These are phyloP conservation scores for Keithomyces neogunnii DNA, from an alignment of 2,329 filamentous ascomycete genomes.

Conservation along the genomic window DNA sequence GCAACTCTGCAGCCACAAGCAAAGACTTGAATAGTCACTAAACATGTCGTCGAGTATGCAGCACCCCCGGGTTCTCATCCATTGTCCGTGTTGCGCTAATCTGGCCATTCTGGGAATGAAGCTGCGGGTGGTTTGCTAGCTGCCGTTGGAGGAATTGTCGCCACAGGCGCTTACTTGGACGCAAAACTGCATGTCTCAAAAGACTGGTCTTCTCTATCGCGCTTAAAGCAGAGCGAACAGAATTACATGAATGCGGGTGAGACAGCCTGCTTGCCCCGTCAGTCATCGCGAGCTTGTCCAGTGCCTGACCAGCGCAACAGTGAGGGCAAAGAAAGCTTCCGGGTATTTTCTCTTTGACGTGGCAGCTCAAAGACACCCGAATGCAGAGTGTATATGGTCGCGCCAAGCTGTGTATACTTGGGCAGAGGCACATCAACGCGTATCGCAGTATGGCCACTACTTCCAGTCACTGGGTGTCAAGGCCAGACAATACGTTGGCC, in stretches of 20 bases:
- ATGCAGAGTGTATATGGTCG: slow-evolving; percentile 8
- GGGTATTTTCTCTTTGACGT: slow-evolving; percentile 5
- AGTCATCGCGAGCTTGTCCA: not conserved
- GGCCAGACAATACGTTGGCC: slow-evolving; percentile 4
- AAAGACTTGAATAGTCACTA: not conserved
- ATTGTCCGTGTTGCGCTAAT: not conserved
- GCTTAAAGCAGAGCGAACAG: not conserved
- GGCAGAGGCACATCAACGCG: slow-evolving; percentile 4
- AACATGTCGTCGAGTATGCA: not conserved
- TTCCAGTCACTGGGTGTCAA: slow-evolving; percentile 4
- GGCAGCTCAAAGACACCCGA: not conserved
- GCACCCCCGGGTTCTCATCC: too few species aligned
- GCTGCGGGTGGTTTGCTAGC: slow-evolving; percentile 1
- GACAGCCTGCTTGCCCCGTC: not conserved
- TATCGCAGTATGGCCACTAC: slow-evolving; percentile 8
- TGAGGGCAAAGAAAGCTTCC: slow-evolving; percentile 4
- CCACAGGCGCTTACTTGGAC: slow-evolving; percentile 6
- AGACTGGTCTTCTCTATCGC: slow-evolving; percentile 2
- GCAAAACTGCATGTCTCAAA: slow-evolving; percentile 6
- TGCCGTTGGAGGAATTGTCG: not conserved
- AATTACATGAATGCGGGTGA: slow-evolving; percentile 3
- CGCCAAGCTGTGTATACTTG: slow-evolving; percentile 7
- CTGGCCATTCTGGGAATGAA: not conserved
- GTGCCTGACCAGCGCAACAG: not conserved
- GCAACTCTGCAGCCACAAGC: too few species aligned